Base-by-base conservation (phyloP, 257 asterid genomes). In the Parsonsia alboflavescens region DNA sequence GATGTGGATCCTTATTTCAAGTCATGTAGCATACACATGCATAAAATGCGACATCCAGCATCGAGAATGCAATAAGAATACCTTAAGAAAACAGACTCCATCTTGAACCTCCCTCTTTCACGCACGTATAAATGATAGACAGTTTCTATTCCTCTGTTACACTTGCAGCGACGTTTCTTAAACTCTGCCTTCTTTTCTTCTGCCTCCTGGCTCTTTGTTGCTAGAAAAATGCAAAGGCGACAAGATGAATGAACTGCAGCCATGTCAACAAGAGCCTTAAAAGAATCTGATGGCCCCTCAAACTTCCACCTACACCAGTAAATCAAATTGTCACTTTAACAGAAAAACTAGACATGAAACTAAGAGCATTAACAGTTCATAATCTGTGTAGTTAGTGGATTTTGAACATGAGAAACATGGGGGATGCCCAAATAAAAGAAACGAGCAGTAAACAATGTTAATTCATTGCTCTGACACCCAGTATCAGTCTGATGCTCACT, bases 231-330 rank as follows among this genome's bases (percentile, higher is more conserved):
- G 96, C 99, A 92, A 78, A 95, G 80, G 24, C 99, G 99, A 68
- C 99, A 95, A 52, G 99, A 92, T 41, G 99, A 95, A 85, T 95
- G 99, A 62, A 95, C 98, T 64, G 99, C 97, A 66, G 99, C 92
- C 99, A 95, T 95, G 79, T 95, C 99, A 45, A 95, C 83, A n/a
- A 95, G 97, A 73, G 98, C 99, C 89, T 90, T 95, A 85, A 95
- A 95, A 75, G 99, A 84, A 85, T 95, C 96, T 3, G 93, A 88
- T 0, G 97, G 99, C 67, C 98, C 99, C 72, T 92, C 97, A 73
- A 79, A 88, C 80, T 95, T 95, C 99, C 99, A 95, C 90, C 99
- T 95, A 73, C 71, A 72, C 48, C 70, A 76, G 59, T 75, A 67
- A 50, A 58, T 71, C 68, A 24, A 48, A 52, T 10, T 36, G 33